Base-by-base conservation (phyloP, 73 alveolate genomes). In the Paramecium sexaurelia region DNA sequence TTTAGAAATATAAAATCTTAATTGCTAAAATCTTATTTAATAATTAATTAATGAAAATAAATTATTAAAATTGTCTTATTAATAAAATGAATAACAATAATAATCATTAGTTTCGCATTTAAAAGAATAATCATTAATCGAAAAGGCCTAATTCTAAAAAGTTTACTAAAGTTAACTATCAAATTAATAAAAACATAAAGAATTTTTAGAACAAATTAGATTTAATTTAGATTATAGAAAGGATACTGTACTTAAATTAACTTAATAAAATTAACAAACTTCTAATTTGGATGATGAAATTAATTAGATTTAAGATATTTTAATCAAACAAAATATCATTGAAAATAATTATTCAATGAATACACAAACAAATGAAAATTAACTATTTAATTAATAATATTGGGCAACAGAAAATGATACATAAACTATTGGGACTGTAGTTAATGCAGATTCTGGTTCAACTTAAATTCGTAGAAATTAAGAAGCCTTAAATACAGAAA, bases 401-500 rank as follows among this genome's bases (percentile, higher is more conserved):
- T 61, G 83, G 83, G 83, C 83, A 11, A 22, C 47, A 10, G 83
- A 61, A 61, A 15, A 26, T 61, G 83, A 61, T 61, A 20, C 47
- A 11, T 26, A 29, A 1, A 19, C 24, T 8, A 26, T 29, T 29
- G 83, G 83, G 2, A 32, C 83, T 22, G 13, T 61, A 27, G 39
- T 61, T 3, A 61, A 61, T 61, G 83, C 83, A 29, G 83, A 61
- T 61, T 61, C 83, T 26, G 83, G 83, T 61, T 61, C 83, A 24
- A 61, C 83, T 10, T 61, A 61, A 61, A 61, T 61, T 61, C 39
- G 83, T 6, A 61, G 83, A 61, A 22, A 26, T 22, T 17, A 51
- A 51, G 67, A 51, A 5, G 67, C 29, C 4, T n/a, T 51, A 29
- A 51, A 51, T 4, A 15, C 67, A 51, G 67, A 51, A 51, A 3